Evolutionary conservation across 1,139 yeast species (phyloP).

Genomic region (Sugiyamaella paludigena): DNA sequence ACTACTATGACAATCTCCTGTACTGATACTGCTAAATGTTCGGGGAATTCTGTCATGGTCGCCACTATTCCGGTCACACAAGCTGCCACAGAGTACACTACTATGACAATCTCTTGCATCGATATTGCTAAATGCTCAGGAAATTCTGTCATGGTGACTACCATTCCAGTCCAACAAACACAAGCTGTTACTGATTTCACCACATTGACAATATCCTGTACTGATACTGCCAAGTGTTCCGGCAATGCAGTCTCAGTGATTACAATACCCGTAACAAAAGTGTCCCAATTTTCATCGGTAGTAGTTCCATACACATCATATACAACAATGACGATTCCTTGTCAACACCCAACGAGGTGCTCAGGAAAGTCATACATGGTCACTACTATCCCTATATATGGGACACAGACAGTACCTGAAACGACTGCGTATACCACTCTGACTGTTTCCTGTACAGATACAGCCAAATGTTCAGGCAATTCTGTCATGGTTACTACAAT

Average conservation of each 20-base stretch:
- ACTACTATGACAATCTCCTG: conserved; percentile 13
- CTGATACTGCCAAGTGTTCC: conserved; percentile 8
- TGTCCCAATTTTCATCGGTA: background rate
- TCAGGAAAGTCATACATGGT: conserved; percentile 3
- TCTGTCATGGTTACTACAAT: conserved; percentile 11
- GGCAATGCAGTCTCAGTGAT: conserved; percentile 4
- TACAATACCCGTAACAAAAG: conserved; percentile 6
- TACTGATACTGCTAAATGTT: conserved; percentile 13
- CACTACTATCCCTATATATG: conserved; percentile 2
- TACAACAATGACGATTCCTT: conserved; percentile 10
- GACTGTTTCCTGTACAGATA: conserved; percentile 13
- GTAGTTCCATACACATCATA: conserved; percentile 7
- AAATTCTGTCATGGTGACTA: conserved; percentile 7
- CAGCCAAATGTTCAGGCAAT: conserved; percentile 10
- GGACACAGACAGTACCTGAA: background rate
- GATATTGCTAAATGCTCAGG: conserved; percentile 12
- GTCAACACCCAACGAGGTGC: background rate
- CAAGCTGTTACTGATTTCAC: background rate
- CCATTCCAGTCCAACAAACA: conserved; percentile 9
- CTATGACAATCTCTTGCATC: conserved; percentile 13
- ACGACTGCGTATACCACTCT: background rate
- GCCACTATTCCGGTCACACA: conserved; percentile 8
- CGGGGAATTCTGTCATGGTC: conserved; percentile 9
- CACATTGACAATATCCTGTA: conserved; percentile 7
- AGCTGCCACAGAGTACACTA: conserved; percentile 3